Evolutionary conservation across 2,329 filamentous ascomycete genomes (phyloP).

Genomic region (Sporothrix curviconia): DNA sequence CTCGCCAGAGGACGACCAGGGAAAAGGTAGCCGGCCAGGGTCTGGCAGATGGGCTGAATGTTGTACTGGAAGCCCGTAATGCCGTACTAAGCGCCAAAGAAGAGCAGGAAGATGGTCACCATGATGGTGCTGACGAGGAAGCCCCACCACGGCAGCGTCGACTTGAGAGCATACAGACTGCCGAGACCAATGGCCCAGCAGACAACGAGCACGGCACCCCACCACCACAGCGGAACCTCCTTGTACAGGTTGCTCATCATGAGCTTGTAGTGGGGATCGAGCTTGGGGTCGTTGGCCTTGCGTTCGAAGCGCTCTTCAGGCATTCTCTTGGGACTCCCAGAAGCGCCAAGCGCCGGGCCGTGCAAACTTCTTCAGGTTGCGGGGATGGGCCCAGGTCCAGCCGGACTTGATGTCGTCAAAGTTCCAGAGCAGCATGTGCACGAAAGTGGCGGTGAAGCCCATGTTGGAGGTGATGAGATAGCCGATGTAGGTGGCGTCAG

Average conservation of each 20-base stretch:
- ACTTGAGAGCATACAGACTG: conserved; percentile 31
- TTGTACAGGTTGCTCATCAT: conserved; percentile 19
- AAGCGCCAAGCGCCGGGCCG: conserved; percentile 10
- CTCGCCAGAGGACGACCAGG: conserved; percentile 33
- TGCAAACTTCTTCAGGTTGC: conserved; percentile 15
- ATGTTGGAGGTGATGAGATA: conserved; percentile 40
- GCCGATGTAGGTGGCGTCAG: conserved; percentile 34
- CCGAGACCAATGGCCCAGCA: conserved; percentile 32
- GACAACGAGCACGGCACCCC: conserved; percentile 26
- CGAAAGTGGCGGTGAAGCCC: conserved; percentile 40
- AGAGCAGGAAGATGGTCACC: conserved; percentile 30
- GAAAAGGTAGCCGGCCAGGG: conserved; percentile 43
- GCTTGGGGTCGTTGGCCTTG: conserved; percentile 15
- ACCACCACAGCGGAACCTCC: conserved; percentile 19
- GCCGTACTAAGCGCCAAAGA: conserved; percentile 34
- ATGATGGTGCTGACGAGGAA: conserved; percentile 34
- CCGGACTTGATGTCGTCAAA: conserved; percentile 19
- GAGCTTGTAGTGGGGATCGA: conserved; percentile 28
- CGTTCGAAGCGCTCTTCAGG: conserved; percentile 17
- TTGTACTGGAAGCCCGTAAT: conserved; percentile 36
- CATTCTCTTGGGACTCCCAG: conserved; percentile 13
- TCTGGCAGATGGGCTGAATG: conserved; percentile 35
- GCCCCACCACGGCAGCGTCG: conserved; percentile 36
- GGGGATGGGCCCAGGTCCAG: conserved; percentile 12
- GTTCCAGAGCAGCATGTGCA: conserved; percentile 27